Evolutionary conservation across 345 rosid species (phyloP).

Genomic region (Hirschfeldia incana): DNA sequence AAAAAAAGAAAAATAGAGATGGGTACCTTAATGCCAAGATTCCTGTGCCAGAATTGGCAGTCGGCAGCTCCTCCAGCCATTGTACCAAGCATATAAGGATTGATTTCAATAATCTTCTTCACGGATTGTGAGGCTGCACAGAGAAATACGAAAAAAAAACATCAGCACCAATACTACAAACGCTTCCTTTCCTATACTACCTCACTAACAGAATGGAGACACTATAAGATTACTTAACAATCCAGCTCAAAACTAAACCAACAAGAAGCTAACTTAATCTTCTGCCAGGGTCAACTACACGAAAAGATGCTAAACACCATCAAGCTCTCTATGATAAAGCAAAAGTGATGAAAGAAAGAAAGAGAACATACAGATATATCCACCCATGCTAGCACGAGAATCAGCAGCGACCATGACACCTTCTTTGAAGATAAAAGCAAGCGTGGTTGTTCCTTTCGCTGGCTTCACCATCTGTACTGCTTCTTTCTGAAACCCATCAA

Average conservation of each 20-base stretch:
- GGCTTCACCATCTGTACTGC: slow-evolving; percentile 91
- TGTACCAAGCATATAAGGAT: slow-evolving; percentile 92
- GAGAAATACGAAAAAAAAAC: not conserved
- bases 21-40: slow-evolving; percentile 84
- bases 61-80: slow-evolving; percentile 99
- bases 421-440: slow-evolving; percentile 91
- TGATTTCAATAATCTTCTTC: slow-evolving; percentile 93
- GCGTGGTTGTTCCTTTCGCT: slow-evolving; percentile 96
- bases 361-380: slow-evolving; percentile 79
- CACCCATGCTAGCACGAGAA: slow-evolving; percentile 99
- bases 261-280: slow-evolving; percentile 18
- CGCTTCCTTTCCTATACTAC: not conserved
- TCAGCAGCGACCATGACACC: slow-evolving; percentile 99
- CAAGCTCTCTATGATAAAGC: not conserved
- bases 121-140: slow-evolving; percentile 80
- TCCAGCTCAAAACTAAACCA: not conserved
- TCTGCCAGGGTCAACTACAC: not conserved
- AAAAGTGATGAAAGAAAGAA: not conserved
- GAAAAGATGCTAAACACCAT: not conserved
- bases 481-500: slow-evolving; percentile 87
- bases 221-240: not conserved
- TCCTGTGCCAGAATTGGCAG: slow-evolving; percentile 96
- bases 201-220: not conserved
- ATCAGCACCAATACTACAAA: slow-evolving; percentile 20
- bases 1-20: not conserved